Evolutionary conservation across 768 basidiomycete species (phyloP).

Genomic region (Suillus subluteus): DNA sequence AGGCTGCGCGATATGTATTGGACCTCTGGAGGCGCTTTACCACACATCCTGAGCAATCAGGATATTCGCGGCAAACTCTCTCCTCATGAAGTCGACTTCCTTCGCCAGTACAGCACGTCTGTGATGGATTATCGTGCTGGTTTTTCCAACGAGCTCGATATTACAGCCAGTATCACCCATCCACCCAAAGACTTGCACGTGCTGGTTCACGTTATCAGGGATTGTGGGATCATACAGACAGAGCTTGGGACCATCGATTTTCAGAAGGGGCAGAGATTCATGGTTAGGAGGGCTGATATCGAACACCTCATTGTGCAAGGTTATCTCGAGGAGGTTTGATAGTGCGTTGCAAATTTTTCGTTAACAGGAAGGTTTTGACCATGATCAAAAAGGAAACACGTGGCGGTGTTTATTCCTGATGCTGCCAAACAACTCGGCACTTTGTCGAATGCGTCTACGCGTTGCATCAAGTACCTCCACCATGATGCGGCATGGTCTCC

Average conservation of each 20-base stretch:
- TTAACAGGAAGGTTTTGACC: neutral
- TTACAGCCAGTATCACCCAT: constrained; percentile 77
- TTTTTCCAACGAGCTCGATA: constrained; percentile 85
- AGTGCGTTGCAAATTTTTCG: constrained; percentile 15
- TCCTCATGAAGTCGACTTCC: constrained; percentile 83
- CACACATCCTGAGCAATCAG: constrained; percentile 72
- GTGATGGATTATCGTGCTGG: constrained; percentile 85
- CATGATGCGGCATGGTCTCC: constrained; percentile 19
- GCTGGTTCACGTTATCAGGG: constrained; percentile 81
- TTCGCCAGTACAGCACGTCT: constrained; percentile 77
- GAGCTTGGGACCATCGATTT: constrained; percentile 92
- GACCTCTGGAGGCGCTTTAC: constrained; percentile 84
- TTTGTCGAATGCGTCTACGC: constrained; percentile 4
- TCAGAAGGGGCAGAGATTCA: constrained; percentile 85
- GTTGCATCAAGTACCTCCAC: neutral
- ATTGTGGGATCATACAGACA: constrained; percentile 92
- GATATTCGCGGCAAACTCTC: constrained; percentile 75
- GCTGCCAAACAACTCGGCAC: constrained; percentile 28
- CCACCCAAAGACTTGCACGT: constrained; percentile 93
- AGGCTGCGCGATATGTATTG: constrained; percentile 89
- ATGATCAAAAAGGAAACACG: constrained; percentile 4
- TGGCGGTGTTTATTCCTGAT: constrained; percentile 26
- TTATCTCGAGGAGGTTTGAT: constrained; percentile 82
- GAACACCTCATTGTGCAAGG: constrained; percentile 95
- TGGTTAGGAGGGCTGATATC: constrained; percentile 86